Evolutionary conservation across 2,329 filamentous ascomycete species (phyloP).

Genomic region (Apiospora malaysiana): DNA sequence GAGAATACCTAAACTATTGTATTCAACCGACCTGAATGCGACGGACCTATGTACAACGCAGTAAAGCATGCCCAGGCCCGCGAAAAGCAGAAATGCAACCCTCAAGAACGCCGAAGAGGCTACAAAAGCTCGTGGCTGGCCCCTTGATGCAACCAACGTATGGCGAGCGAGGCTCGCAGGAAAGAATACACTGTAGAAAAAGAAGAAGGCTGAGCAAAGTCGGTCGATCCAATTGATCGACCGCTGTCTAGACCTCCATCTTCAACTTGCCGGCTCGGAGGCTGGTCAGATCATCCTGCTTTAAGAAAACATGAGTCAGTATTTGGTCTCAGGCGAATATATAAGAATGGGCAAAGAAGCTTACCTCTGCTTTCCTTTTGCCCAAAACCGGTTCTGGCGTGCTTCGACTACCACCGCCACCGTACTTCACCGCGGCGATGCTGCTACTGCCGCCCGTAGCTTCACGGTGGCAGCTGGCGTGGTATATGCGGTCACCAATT

Average conservation of each 20-base stretch:
- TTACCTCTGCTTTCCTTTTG: constrained; percentile 77
- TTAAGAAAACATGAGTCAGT: constrained; percentile 23
- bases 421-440: constrained; percentile 28
- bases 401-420: constrained; percentile 43
- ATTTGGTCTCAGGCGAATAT: constrained; percentile 21
- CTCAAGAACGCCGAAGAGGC: constrained; percentile 3
- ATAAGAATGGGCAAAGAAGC: constrained; percentile 30
- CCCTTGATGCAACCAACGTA: background rate
- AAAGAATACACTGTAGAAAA: background rate
- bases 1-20: background rate
- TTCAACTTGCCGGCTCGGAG: constrained; percentile 26
- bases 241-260: constrained; percentile 10
- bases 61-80: background rate
- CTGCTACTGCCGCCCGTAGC: constrained; percentile 56
- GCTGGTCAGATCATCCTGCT: constrained; percentile 31
- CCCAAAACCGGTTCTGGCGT: constrained; percentile 72
- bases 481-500: constrained; percentile 81
- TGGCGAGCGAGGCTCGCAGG: background rate
- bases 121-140: background rate
- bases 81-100: constrained; percentile 2
- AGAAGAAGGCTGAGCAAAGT: background rate
- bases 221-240: background rate
- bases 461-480: constrained; percentile 88
- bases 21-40: background rate
- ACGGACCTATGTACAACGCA: constrained; percentile 7